Evolutionary conservation across 2,329 filamentous ascomycete species (phyloP).

Genomic region (Colletotrichum abscissum): DNA sequence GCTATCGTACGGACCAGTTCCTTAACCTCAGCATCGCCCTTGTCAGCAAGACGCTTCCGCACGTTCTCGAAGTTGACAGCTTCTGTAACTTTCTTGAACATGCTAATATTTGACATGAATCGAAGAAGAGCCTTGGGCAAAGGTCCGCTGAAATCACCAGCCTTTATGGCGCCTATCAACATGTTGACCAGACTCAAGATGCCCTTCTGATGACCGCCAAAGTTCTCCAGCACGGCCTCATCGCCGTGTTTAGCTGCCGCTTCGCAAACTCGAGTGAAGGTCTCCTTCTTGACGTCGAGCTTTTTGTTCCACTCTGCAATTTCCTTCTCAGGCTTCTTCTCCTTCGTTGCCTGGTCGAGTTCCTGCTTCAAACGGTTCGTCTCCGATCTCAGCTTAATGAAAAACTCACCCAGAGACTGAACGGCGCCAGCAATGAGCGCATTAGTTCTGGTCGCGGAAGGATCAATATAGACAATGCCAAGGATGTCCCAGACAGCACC

Average conservation of each 20-base stretch:
- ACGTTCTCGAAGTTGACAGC: slow-evolving; percentile 75
- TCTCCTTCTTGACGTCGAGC: slow-evolving; percentile 57
- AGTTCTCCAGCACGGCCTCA: slow-evolving; percentile 65
- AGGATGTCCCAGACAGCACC: slow-evolving; percentile 65
- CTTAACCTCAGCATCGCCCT: slow-evolving; percentile 73
- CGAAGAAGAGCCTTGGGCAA: slow-evolving; percentile 67
- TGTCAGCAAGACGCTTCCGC: slow-evolving; percentile 71
- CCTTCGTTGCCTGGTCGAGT: slow-evolving; percentile 55
- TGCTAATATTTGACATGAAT: slow-evolving; percentile 71
- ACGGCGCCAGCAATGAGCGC: slow-evolving; percentile 58
- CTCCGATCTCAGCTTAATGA: slow-evolving; percentile 59
- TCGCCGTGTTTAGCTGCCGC: slow-evolving; percentile 66
- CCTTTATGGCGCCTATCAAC: slow-evolving; percentile 65
- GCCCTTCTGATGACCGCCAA: slow-evolving; percentile 68
- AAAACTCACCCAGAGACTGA: slow-evolving; percentile 61
- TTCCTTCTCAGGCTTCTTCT: slow-evolving; percentile 50
- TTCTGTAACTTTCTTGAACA: slow-evolving; percentile 70
- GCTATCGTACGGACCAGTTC: slow-evolving; percentile 69
- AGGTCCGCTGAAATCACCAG: slow-evolving; percentile 62
- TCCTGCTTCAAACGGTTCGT: slow-evolving; percentile 60
- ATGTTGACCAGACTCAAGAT: slow-evolving; percentile 65
- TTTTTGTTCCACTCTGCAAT: slow-evolving; percentile 52
- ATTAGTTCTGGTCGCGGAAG: slow-evolving; percentile 49
- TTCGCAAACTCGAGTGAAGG: slow-evolving; percentile 63
- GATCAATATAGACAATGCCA: slow-evolving; percentile 61